Percentiles rank a stretch among this genome's conserved stretches.
These are phyloP conservation scores for Globisporangium barbulae DNA, from an alignment of 352 stramenopile genomes.

Conservation along the genomic window DNA sequence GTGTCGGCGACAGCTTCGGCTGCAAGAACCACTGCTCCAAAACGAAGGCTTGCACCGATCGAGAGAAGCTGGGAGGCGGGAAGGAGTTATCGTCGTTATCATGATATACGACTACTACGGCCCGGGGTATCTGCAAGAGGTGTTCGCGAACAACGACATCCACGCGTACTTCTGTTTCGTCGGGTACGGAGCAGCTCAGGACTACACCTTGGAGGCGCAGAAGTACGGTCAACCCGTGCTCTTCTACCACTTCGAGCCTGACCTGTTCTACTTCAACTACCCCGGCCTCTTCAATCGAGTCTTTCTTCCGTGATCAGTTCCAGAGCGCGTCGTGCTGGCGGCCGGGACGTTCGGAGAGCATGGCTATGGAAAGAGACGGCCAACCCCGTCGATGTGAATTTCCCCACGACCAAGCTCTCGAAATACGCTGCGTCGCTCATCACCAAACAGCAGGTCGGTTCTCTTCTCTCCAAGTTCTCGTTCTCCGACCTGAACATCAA, in stretches of 20 bases:
- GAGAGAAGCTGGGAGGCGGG: slow-evolving; percentile 10
- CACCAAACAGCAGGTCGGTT: not conserved
- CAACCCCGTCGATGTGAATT: slow-evolving; percentile 47
- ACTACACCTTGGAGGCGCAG: slow-evolving; percentile 12
- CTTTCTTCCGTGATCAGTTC: slow-evolving; percentile 27
- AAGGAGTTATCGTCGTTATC: slow-evolving; percentile 22
- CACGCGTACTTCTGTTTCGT: slow-evolving; percentile 37
- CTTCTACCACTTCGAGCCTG: slow-evolving; percentile 55
- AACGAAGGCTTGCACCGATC: slow-evolving; percentile 17
- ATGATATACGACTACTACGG: slow-evolving; percentile 22
- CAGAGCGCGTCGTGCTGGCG: slow-evolving; percentile 27
- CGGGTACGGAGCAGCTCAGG: slow-evolving; percentile 11
- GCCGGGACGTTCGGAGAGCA: slow-evolving; percentile 45
- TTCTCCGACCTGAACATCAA: slow-evolving; percentile 39
- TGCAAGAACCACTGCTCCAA: slow-evolving; percentile 37
- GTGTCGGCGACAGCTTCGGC: slow-evolving; percentile 25
- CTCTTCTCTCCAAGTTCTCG: slow-evolving; percentile 9
- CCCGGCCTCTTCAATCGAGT: slow-evolving; percentile 31
- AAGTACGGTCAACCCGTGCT: slow-evolving; percentile 15
- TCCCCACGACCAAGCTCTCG: slow-evolving; percentile 26
- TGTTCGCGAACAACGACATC: slow-evolving; percentile 27
- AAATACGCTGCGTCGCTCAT: slow-evolving; percentile 31
- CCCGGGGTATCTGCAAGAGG: slow-evolving; percentile 20
- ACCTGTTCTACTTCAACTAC: slow-evolving; percentile 35
- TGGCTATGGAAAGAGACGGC: slow-evolving; percentile 38